Evolutionary conservation across 169 alveolate genomes (phyloP), one percentile per base, ranked within the genome.

Genomic region (Plasmodium fragile): DNA sequence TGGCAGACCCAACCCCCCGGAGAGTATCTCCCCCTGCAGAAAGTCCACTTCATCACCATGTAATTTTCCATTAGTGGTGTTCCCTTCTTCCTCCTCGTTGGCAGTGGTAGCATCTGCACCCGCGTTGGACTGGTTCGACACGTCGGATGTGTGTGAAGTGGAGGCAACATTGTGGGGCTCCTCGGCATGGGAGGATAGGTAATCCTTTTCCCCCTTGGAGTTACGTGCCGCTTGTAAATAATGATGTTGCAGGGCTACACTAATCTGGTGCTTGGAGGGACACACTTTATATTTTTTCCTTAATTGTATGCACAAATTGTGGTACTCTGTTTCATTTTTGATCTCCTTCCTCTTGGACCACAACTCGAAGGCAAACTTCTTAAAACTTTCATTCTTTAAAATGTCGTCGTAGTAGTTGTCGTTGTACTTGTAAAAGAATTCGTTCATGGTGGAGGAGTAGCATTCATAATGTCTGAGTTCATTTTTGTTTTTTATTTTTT

Each of bases 201-300:
- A 2, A 4, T 34, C 59, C 28, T 73, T 43, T 18, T 52, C 79
- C 41, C 32, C 79, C 18, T 85, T 85, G 22, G 65, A 8, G 65
- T 8, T 49, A 13, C 83, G 75, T 2, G 73, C 52, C 3, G 91
- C 39, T 34, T 91, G 91, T 36, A 91, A 91, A 81, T 91, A 52
- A 70, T 91, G 65, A 72, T 91, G 84, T 52, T 91, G 94, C 25
- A 91, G 52, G 13, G 94, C 94, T 1, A 91, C 94, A 81, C 92
- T 71, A 16, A 91, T 91, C 55, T 95, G 96, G 43, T 96, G 96
- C 92, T 96, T 96, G 4, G 97, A 96, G 0, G 97, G 97, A 7
- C 96, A 80, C 2, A 96, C 90, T 69, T 93, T 94, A 83, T 75
- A 95, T 77, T 94, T 89, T 49, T 96, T 92, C 30, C 97, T 80